phyloP scores from a whole-genome alignment of 2,329 filamentous ascomycete genomes.

The Alternaria alternata region DNA sequence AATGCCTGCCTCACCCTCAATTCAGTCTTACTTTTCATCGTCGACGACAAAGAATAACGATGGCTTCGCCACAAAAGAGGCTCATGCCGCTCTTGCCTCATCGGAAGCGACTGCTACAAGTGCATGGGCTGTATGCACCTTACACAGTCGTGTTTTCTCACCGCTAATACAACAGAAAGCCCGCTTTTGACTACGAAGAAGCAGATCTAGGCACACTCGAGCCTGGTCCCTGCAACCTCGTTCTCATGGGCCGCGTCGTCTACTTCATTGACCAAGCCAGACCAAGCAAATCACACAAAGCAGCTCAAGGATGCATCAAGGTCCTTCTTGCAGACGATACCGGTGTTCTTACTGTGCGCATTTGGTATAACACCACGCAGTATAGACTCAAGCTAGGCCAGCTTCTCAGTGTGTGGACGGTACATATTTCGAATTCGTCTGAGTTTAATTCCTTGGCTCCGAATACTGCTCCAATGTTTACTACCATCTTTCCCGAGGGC shows the following conservation, averaged over 20 bases:
- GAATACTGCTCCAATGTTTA: conserved; percentile 58
- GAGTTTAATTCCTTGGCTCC: conserved; percentile 53
- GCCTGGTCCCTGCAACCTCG: conserved; percentile 60
- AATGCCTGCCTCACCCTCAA: conserved; percentile 52
- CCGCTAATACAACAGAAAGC: conserved; percentile 48
- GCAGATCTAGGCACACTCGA: conserved; percentile 58
- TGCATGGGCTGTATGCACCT: conserved; percentile 23
- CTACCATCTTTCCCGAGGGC: conserved; percentile 66
- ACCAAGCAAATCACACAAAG: conserved; percentile 53
- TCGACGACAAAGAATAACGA: conserved; percentile 52
- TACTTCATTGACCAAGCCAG: conserved; percentile 61
- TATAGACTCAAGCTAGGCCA: conserved; percentile 61
- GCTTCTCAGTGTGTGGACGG: conserved; percentile 65
- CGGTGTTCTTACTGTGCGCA: conserved; percentile 63
- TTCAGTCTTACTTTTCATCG: conserved; percentile 55
- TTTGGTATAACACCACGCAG: conserved; percentile 58
- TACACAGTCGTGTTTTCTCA: background rate
- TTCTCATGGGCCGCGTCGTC: conserved; percentile 64
- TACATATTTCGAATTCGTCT: conserved; percentile 60
- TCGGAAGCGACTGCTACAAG: conserved; percentile 29
- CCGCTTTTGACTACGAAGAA: conserved; percentile 58
- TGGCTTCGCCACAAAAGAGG: conserved; percentile 62
- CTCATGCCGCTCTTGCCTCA: conserved; percentile 52
- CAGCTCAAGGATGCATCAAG: conserved; percentile 62
- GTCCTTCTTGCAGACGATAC: conserved; percentile 65